Evolutionary conservation across 2,329 filamentous ascomycete species (phyloP).

Genomic region (Onygenales sp.): DNA sequence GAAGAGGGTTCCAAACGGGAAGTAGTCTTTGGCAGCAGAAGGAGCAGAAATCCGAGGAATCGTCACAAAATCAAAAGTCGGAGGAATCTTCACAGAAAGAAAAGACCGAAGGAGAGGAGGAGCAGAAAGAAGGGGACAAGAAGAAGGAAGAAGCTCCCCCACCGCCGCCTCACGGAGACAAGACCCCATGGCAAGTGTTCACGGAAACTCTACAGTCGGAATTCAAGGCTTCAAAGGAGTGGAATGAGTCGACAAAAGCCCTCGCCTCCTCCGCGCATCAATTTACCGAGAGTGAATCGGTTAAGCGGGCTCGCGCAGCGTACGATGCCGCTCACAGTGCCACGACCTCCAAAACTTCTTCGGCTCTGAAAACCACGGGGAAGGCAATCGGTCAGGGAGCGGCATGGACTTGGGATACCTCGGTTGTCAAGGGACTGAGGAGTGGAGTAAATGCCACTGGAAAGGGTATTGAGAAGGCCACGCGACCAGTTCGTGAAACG

Average conservation of each 20-base stretch:
- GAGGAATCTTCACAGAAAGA: constrained; percentile 36
- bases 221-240: constrained; percentile 95
- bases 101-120: constrained; percentile 38
- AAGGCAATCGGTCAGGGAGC: constrained; percentile 82
- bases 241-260: constrained; percentile 97
- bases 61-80: constrained; percentile 27
- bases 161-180: constrained; percentile 93
- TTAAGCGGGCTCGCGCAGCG: constrained; percentile 74
- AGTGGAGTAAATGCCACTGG: constrained; percentile 80
- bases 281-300: constrained; percentile 85
- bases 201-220: constrained; percentile 90
- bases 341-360: constrained; percentile 66
- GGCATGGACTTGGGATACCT: constrained; percentile 94
- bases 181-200: constrained; percentile 98
- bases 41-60: constrained; percentile 33
- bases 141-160: constrained; percentile 61
- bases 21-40: constrained; percentile 25
- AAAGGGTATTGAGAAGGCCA: constrained; percentile 85
- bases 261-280: constrained; percentile 81
- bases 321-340: constrained; percentile 81
- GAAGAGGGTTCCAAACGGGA: constrained; percentile 28
- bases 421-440: constrained; percentile 82
- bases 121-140: constrained; percentile 40
- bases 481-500: constrained; percentile 84
- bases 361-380: constrained; percentile 76